Evolutionary conservation across 192 early-diverging fungal species (phyloP), one percentile per base, ranked within the genome.

Genomic region (Lobulomyces angularis): DNA sequence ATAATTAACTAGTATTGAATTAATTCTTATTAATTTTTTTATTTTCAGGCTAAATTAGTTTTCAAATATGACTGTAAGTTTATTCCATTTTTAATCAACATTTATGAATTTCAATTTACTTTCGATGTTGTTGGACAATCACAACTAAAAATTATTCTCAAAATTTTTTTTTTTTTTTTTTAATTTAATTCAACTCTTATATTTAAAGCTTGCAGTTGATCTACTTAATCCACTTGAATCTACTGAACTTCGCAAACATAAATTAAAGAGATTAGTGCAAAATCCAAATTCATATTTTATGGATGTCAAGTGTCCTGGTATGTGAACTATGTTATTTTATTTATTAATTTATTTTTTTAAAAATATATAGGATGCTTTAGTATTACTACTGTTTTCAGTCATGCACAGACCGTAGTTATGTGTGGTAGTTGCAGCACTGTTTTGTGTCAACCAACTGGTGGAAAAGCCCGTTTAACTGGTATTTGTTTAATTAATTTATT

Each of bases 381-480:
- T 63, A 92, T 98, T 71, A 95, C 90, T 69, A 94, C 90, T 58
- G 90, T 98, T 58, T 98, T 98, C 82, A 83, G 79, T 70, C 92
- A 98, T 71, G 90, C 91, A 61, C 91, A 98, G 69, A 90, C 90
- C 52, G 94, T 98, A 40, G 94, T 98, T 43, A 61, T 92, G 44
- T 98, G 94, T 81, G 67, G 78, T 48, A 80, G 82, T 48, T 98
- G 94, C 78, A 76, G 84, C 52, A 90, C 88, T 56, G 91, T 98
- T 50, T 82, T 98, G 56, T 93, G 86, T 74, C 91, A 96, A 69
- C 94, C 94, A 55, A 98, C 91, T 43, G 94, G 94, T 74, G 94
- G 94, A 67, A 83, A 84, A 65, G 90, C 89, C 58, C 86, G 89
- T 47, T 78, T 97, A 62, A 94, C 88, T 57, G 92, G 85, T 86